Percentiles rank a stretch among this genome's conserved stretches.
These are phyloP conservation scores for Chaetoscypha palmicola DNA, from an alignment of 2,329 filamentous ascomycete genomes.

Conservation along the genomic window DNA sequence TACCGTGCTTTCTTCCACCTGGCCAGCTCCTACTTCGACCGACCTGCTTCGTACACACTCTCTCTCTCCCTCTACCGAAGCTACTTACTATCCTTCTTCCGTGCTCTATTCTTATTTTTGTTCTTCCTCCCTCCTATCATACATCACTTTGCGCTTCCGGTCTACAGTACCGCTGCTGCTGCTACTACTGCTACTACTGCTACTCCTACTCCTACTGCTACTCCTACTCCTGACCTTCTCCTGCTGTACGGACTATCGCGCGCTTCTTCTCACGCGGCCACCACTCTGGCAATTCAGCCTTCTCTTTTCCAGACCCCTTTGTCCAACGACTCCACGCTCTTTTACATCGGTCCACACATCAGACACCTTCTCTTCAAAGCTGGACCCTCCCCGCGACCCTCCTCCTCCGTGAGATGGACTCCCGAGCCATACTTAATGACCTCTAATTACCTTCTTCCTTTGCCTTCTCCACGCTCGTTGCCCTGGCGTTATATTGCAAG, in stretches of 20 bases:
- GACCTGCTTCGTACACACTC: no score
- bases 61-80: no score
- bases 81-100: no score
- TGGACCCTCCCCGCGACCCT: constrained; percentile 12
- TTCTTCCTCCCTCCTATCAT: not conserved
- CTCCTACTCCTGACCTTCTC: not conserved
- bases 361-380: constrained; percentile 8
- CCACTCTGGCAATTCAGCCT: constrained; percentile 9
- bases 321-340: constrained; percentile 18
- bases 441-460: constrained; percentile 18
- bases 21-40: no score
- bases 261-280: constrained; percentile 9
- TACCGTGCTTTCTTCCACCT: no score
- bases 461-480: constrained; percentile 16
- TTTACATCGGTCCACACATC: constrained; percentile 14
- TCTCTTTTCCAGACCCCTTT: constrained; percentile 10
- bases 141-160: not conserved
- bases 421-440: constrained; percentile 23
- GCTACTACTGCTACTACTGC: no score
- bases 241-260: not conserved
- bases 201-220: not conserved
- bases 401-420: constrained; percentile 10
- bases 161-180: not conserved
- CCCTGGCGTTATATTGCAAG: no score
- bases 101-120: no score